Conservation (phyloP, 2,329 filamentous ascomycete species). For the Leptographium wingfieldii region DNA sequence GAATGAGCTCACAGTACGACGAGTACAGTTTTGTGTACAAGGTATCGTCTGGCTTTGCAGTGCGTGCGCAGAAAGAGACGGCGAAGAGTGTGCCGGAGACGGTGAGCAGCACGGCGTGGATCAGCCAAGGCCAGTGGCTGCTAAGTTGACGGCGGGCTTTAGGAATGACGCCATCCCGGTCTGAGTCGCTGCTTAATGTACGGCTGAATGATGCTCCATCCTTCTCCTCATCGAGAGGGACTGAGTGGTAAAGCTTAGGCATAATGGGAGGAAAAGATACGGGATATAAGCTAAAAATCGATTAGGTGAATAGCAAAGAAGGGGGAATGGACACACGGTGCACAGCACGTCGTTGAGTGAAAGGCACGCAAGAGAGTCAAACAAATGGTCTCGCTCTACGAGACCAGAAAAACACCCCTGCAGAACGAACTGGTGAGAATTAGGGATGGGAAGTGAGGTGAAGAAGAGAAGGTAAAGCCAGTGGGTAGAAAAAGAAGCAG, state of each 20-base stretch:
- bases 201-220: constrained; percentile 5
- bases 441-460: not conserved
- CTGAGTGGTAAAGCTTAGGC: constrained; percentile 22
- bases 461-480: not conserved
- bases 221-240: constrained; percentile 25
- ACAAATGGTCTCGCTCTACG: not conserved
- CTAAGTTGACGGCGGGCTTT: constrained; percentile 1
- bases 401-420: not conserved
- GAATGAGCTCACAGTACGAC: constrained; percentile 20
- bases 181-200: constrained; percentile 7
- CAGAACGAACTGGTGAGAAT: not conserved
- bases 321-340: not conserved
- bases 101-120: constrained; percentile 26
- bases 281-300: not conserved
- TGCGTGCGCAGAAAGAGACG: constrained; percentile 25
- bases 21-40: constrained; percentile 27
- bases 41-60: constrained; percentile 21
- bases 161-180: constrained; percentile 5
- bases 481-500: not conserved
- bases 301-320: not conserved
- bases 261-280: constrained; percentile 11
- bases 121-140: constrained; percentile 26
- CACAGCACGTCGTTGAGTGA: not conserved
- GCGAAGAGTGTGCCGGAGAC: constrained; percentile 27
- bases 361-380: not conserved